Evolutionary conservation across 192 early-diverging fungal species (phyloP).

Genomic region (Dissophora globulifera): DNA sequence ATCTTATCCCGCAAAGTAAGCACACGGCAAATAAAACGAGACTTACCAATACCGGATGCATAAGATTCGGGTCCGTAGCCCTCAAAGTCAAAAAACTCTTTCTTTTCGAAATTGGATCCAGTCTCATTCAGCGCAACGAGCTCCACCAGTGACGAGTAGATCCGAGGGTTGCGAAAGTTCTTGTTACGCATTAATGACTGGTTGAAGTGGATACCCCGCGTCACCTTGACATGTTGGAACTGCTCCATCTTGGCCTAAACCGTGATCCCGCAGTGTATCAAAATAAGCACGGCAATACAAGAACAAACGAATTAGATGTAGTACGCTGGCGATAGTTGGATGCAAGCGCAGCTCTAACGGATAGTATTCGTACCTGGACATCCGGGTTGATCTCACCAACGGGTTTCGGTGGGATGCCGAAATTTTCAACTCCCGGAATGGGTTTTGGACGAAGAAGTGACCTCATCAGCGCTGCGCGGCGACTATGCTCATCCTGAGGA

Average conservation of each 20-base stretch:
- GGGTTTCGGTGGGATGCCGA: constrained; percentile 68
- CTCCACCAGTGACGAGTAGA: constrained; percentile 88
- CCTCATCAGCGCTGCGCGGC: constrained; percentile 34
- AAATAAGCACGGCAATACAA: too few species aligned
- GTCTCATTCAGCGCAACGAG: constrained; percentile 84
- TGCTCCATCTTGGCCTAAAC: constrained; percentile 83
- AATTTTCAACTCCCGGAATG: constrained; percentile 62
- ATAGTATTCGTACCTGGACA: constrained; percentile 62
- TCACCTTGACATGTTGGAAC: constrained; percentile 71
- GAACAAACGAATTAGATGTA: too few species aligned
- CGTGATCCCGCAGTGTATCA: too few species aligned
- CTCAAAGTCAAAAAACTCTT: constrained; percentile 75
- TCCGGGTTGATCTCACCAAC: constrained; percentile 66
- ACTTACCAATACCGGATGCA: constrained; percentile 68
- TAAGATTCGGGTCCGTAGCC: constrained; percentile 69
- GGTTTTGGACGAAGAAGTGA: constrained; percentile 56
- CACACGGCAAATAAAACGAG: neutral
- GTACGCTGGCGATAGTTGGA: too few species aligned
- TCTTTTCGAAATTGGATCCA: constrained; percentile 78
- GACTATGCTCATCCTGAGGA: neutral
- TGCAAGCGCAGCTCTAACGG: too few species aligned
- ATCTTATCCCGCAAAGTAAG: neutral
- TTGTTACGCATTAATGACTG: constrained; percentile 83
- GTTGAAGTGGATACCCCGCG: constrained; percentile 83
- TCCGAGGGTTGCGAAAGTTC: constrained; percentile 91